Percentiles rank a stretch among this genome's conserved stretches.
These are phyloP conservation scores for Miscanthus lutarioriparius DNA, from an alignment of 176 grass and related monocot species.

Conservation along the genomic window DNA sequence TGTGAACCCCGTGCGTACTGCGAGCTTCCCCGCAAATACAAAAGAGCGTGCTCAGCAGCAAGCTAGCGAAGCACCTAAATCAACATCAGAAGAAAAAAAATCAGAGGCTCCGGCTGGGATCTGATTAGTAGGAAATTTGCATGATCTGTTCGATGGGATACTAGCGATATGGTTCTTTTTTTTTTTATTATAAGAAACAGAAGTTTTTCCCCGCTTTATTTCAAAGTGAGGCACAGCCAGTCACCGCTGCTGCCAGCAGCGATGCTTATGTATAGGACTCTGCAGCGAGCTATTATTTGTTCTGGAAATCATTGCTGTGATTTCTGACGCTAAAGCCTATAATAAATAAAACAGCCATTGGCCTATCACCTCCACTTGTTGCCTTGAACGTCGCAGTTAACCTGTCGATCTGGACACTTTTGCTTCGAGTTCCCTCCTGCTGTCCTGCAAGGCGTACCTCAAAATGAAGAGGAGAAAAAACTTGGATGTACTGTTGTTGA, in stretches of 20 bases:
- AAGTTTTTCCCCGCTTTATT: background rate
- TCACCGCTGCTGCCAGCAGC: background rate
- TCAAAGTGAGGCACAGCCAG: background rate
- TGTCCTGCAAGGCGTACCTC: background rate
- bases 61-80: background rate
- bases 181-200: background rate
- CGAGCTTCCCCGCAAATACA: background rate
- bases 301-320: slow-evolving; percentile 17
- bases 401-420: background rate
- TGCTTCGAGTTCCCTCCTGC: background rate
- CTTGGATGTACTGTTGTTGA: background rate
- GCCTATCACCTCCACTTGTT: background rate
- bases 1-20: background rate
- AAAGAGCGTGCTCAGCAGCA: background rate
- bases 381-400: too few species aligned
- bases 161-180: background rate
- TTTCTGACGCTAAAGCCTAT: background rate
- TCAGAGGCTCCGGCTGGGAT: background rate
- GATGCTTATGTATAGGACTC: slow-evolving; percentile 4
- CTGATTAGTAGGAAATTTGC: slow-evolving; percentile 3
- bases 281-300: slow-evolving; percentile 23
- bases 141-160: background rate
- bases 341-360: slow-evolving; percentile 2
- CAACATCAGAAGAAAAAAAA: background rate
- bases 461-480: background rate